Percentiles rank a stretch among this genome's conserved stretches.
phyloP scores from a whole-genome alignment of 1,284 basidiomycete genomes.

The Lentinula novae-zelandiae region DNA sequence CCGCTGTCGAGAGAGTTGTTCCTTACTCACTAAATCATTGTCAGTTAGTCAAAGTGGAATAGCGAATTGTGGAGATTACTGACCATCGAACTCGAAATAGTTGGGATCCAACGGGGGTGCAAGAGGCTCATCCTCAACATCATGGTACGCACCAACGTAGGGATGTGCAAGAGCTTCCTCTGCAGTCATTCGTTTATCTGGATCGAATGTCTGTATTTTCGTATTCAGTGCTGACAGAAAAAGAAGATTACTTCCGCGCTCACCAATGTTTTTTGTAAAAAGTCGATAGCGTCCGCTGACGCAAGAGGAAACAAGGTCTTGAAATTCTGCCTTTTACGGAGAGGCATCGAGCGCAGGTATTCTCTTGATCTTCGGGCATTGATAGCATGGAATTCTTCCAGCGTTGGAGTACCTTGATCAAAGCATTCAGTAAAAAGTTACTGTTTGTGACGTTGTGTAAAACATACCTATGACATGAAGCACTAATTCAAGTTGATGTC shows the following conservation, averaged over 20 bases:
- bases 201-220: neutral
- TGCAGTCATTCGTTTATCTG: slow-evolving; percentile 2
- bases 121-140: slow-evolving; percentile 92
- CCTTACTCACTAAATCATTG: neutral
- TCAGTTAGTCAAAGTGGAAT: neutral
- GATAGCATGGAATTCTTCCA: slow-evolving; percentile 6
- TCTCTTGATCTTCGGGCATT: slow-evolving; percentile 2
- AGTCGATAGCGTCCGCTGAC: neutral
- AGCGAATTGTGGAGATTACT: slow-evolving; percentile 21
- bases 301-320: slow-evolving; percentile 2
- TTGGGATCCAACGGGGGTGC: slow-evolving; percentile 86
- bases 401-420: neutral
- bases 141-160: slow-evolving; percentile 25
- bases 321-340: slow-evolving; percentile 2
- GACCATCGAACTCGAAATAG: slow-evolving; percentile 93
- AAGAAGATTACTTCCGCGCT: neutral
- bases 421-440: neutral
- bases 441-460: neutral
- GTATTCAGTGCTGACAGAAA: neutral
- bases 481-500: slow-evolving; percentile 2
- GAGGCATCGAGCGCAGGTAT: slow-evolving; percentile 2
- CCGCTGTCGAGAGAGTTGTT: neutral
- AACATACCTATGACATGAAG: slow-evolving; percentile 5
- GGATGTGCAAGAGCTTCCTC: slow-evolving; percentile 3
- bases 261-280: slow-evolving; percentile 2